These are phyloP conservation scores for Biscogniauxia marginata DNA, from an alignment of 2,329 filamentous ascomycete genomes.

Conservation along the genomic window DNA sequence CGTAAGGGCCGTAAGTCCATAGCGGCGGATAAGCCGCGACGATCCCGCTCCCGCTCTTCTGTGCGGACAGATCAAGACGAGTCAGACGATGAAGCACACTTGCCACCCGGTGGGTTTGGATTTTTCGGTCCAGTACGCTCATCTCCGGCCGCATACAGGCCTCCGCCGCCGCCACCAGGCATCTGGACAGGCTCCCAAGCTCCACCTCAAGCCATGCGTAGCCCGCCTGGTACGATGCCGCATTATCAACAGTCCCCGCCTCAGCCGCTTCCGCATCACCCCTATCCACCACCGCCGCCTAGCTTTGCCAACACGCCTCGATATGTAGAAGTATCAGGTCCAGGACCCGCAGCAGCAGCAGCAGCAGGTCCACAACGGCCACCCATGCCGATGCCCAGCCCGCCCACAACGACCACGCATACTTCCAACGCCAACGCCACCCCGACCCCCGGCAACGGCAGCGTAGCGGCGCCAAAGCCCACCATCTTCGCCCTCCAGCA, in stretches of 20 bases:
- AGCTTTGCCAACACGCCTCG: background rate
- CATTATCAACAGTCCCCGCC: background rate
- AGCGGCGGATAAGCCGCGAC: background rate
- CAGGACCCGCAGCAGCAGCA: conserved; percentile 6
- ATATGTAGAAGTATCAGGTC: background rate
- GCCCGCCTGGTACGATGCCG: background rate
- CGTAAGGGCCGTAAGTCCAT: conserved; percentile 1
- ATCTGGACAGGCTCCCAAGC: conserved; percentile 13
- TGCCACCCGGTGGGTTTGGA: conserved; percentile 2
- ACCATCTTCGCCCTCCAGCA: background rate
- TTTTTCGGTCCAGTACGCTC: conserved; percentile 5
- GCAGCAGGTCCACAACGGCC: background rate
- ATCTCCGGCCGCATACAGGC: conserved; percentile 5
- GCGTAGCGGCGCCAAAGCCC: background rate
- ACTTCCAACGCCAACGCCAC: background rate
- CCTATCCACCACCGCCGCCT: background rate
- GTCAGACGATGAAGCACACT: conserved; percentile 7
- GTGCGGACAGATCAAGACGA: conserved; percentile 3
- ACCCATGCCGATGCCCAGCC: background rate
- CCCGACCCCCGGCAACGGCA: background rate
- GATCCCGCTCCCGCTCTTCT: background rate
- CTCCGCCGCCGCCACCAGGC: conserved; percentile 15
- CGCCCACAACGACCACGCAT: background rate
- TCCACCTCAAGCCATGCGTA: conserved; percentile 2
- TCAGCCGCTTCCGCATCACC: background rate